A percentile compares a stretch with the other conserved stretches of the same genome.
phyloP scores from a whole-genome alignment of 2,329 filamentous ascomycete species.

The Dendrostoma leiphaemia region DNA sequence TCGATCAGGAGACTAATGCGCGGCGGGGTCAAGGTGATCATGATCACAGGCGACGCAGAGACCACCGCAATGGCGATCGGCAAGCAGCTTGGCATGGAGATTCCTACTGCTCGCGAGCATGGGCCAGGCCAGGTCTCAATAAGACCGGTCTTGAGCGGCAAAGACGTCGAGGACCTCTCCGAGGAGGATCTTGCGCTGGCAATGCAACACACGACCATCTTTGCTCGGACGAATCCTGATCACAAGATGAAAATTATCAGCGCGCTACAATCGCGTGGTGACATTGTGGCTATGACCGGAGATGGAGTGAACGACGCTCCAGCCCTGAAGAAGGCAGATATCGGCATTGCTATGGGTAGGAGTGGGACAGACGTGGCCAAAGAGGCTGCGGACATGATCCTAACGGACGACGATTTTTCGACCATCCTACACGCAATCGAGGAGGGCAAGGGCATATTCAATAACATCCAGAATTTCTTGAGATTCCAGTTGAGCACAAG shows the following conservation, averaged over 20 bases:
- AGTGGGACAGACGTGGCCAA: conserved; percentile 72
- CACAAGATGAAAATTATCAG: conserved; percentile 97
- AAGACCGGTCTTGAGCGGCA: conserved; percentile 75
- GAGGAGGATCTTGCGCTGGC: conserved; percentile 80
- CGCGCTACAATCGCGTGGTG: conserved; percentile 85
- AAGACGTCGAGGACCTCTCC: conserved; percentile 91
- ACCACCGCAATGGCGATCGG: conserved; percentile 93
- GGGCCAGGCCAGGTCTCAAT: conserved; percentile 56
- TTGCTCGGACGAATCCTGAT: conserved; percentile 92
- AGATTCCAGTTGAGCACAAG: conserved; percentile 98
- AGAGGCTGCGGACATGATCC: conserved; percentile 82
- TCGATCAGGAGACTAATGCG: conserved; percentile 89
- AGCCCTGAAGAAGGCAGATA: conserved; percentile 69
- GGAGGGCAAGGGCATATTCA: conserved; percentile 98
- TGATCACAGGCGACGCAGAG: conserved; percentile 98
- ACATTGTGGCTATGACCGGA: conserved; percentile 98
- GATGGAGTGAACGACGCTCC: conserved; percentile 89
- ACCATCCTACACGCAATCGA: conserved; percentile 95
- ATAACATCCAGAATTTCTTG: conserved; percentile 99
- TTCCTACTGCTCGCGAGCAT: conserved; percentile 55
- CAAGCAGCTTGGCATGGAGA: conserved; percentile 89
- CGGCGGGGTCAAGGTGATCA: conserved; percentile 94
- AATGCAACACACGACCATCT: conserved; percentile 87
- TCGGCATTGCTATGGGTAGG: conserved; percentile 74
- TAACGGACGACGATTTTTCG: conserved; percentile 86